These are phyloP conservation scores for Eucalyptus curtisii DNA, from an alignment of 345 rosid genomes.

Conservation along the genomic window DNA sequence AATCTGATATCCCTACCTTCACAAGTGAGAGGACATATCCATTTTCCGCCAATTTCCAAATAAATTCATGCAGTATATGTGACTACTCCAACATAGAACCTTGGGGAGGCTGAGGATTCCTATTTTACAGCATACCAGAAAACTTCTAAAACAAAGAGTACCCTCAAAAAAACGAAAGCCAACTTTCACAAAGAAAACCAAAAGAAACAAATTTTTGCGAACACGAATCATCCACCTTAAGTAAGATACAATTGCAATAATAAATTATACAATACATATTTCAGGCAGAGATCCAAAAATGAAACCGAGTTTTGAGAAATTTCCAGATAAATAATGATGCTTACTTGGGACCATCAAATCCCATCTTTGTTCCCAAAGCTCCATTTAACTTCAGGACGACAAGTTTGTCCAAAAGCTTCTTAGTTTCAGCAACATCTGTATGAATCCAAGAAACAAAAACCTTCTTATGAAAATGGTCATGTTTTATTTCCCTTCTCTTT, in stretches of 20 bases:
- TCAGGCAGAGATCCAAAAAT: background rate
- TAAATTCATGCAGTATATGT: background rate
- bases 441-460: background rate
- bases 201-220: background rate
- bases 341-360: conserved; percentile 41
- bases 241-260: background rate
- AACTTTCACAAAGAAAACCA: background rate
- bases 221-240: background rate
- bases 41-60: background rate
- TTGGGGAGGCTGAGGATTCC: background rate
- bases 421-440: conserved; percentile 25
- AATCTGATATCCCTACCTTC: background rate
- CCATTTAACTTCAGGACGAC: conserved; percentile 37
- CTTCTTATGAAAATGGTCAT: background rate
- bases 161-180: background rate
- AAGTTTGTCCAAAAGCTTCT: conserved; percentile 35
- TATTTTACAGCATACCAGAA: background rate
- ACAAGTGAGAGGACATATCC: background rate
- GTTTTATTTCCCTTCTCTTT: background rate
- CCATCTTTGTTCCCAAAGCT: conserved; percentile 25
- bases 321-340: background rate
- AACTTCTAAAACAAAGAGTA: background rate
- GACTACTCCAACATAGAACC: background rate
- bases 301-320: background rate
- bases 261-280: background rate